Base-by-base conservation (phyloP, 768 basidiomycete genomes). In the Suillus placidus region DNA sequence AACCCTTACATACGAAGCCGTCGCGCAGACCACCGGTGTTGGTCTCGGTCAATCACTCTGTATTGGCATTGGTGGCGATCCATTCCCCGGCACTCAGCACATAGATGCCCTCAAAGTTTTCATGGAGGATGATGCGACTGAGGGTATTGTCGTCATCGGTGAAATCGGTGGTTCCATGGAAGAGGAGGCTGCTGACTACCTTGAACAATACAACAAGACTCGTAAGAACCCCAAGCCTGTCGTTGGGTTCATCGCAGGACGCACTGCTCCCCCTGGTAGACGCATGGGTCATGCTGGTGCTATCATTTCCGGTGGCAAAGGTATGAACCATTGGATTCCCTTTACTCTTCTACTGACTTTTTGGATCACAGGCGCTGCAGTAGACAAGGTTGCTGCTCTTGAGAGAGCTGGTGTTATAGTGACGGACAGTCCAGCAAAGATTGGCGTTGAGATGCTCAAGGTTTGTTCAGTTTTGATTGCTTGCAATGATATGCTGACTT, bases 121-220 rank as follows among this genome's bases (percentile, higher is more conserved):
- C 85, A 88, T 99, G 58, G 90, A 95, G 42, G 97, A 99, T 75
- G 91, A 92, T 64, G 89, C 90, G 65, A 99, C 97, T 2, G 88
- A 98, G 80, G 97, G 94, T 93, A 96, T 99, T 69, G 97, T 99
- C 68, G 83, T 99, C 68, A 99, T 99, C 71, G 97, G 97, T 67
- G 97, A 99, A 81, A 99, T 99, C 71, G 97, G 97, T 68, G 97
- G 97, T 26, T 91, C 94, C 9, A 97, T 98, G 97, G 97, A 99
- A 80, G 97, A 99, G 78, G 97, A 99, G 69, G 97, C 97, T 8
- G 97, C 97, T 6, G 97, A 95, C 71, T 99, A 97, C 80, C 83
- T 99, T 63, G 92, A 93, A 76, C 84, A 86, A 78, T 91, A 93
- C 83, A 99, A 99, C 84, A 93, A 94, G 81, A 94, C 91, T 34